phyloP scores from a whole-genome alignment of 140 eudicot genomes.

The Senecio squalidus region DNA sequence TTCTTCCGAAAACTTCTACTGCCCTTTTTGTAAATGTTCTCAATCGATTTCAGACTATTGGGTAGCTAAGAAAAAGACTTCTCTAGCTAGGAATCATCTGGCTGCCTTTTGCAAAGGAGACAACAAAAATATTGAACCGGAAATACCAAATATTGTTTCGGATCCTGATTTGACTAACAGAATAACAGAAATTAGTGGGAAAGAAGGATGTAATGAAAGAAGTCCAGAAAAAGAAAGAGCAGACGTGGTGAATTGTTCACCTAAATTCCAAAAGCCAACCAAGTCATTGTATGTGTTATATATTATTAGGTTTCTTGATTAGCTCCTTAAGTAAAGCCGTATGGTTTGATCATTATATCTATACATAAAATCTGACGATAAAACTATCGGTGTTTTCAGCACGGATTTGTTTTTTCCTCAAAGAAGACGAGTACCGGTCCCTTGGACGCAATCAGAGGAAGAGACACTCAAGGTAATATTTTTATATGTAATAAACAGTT shows the following conservation, averaged over 20 bases:
- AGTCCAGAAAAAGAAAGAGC: neutral
- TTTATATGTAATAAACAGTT: neutral
- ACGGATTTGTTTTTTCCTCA: conserved; percentile 21
- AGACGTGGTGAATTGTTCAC: neutral
- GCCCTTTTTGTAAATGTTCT: conserved; percentile 68
- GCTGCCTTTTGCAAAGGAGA: conserved; percentile 22
- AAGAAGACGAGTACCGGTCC: conserved; percentile 36
- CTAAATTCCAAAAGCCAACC: neutral
- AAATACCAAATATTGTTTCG: neutral
- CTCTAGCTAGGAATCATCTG: conserved; percentile 42
- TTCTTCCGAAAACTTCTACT: conserved; percentile 40
- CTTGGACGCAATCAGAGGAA: conserved; percentile 60
- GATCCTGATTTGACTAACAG: neutral
- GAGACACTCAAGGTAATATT: conserved; percentile 49
- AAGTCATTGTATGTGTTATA: neutral
- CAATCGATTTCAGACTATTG: conserved; percentile 39
- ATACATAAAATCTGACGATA: neutral
- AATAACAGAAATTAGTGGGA: neutral
- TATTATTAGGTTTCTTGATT: neutral
- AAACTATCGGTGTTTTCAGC: conserved; percentile 29
- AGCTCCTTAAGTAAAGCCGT: neutral
- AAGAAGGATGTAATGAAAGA: neutral
- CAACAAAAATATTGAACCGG: neutral
- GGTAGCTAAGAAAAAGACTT: conserved; percentile 32
- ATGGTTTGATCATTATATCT: neutral